Base-by-base conservation (phyloP, 140 eudicot genomes). In the Cichorium intybus region DNA sequence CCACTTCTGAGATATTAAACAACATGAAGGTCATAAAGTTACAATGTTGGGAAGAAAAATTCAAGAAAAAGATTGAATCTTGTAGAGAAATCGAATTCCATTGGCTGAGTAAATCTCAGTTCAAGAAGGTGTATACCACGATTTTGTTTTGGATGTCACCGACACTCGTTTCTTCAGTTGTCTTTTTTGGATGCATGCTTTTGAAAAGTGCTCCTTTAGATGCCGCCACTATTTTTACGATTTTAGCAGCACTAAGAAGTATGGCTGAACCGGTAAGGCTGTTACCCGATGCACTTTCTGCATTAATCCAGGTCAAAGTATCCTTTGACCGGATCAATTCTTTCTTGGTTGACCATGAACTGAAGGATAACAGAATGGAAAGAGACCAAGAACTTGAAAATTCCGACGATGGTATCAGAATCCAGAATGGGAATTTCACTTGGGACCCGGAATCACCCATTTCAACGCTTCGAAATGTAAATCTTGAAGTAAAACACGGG, bases 111-210 rank as follows among this genome's bases (percentile, higher is more conserved):
- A 58, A 60, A 63, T 45, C 77, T 28, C 85, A 77, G 73, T 62
- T 52, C 35, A 73, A 46, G 46, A 82, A 64, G 58, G 43, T 73
- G 6, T 66, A 39, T 31, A 49, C 69, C 41, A 68, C 81, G 11
- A 51, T 63, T n/a, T 56, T 83, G 57, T 84, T 67, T 59, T 83
- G 95, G 95, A 73, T 81, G 85, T 78, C 80, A 24, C 95, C 90
- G 1, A 83, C 85, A 2, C 52, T 81, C 26, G 75, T 87, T 51
- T 79, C 95, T 10, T 78, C 87, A 0, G 83, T 78, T 5, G 43
- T 79, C 4, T 66, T 86, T 26, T 63, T 78, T 12, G 84, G 87
- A 7, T 78, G 83, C 47, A 63, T 69, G 10, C 14, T 80, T 60
- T 60, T 79, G 28, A 43, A 17, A 55, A 84, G 86, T 59, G 79